Evolutionary conservation across 1,284 basidiomycete species (phyloP), one percentile per base, ranked within the genome.

Genomic region (Rugosomyces carneus): DNA sequence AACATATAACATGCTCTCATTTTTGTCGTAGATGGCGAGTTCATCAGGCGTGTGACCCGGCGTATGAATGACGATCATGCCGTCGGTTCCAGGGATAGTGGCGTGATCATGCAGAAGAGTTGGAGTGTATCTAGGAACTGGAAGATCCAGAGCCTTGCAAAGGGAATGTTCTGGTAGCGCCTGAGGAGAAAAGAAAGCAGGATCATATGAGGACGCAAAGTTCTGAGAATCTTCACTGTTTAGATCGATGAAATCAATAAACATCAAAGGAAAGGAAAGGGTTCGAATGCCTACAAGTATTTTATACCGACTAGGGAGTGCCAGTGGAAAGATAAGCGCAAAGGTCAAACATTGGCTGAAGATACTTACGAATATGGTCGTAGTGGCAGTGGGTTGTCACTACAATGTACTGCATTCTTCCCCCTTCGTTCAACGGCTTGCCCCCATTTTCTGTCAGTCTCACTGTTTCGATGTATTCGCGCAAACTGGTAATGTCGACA

Each of bases 1-100:
- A 13, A 76, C 74, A 39, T 76, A 78, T 0, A 78, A 60, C 71
- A 77, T 73, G 43, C 58, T 58, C 42, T 78, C 75, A 2, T 52
- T 54, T 10, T 56, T 60, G 42, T 78, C 73, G 62, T 75, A 79
- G 4, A 76, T 44, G 0, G 75, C 75, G 15, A 78, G 57, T 50
- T 78, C 70, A 58, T 79, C 78, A 3, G 76, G 78, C 0, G 72
- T 78, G 47, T 80, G 77, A 15, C 76, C 76, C 0, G 75, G 76
- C 0, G 74, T 76, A 49, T 79, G 76, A 41, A 79, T 62, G 40
- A 78, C 59, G 2, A 52, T 65, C 21, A 78, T 49, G 0, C 66
- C 1, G 68, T 57, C 4, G 59, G 51, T 13, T 42, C 45, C 24
- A 51, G 45, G 27, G 40, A 69, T 60, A 19, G 49, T 44, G 46